Evolutionary conservation across 345 rosid genomes (phyloP).

Genomic region (Dipteronia sinensis): DNA sequence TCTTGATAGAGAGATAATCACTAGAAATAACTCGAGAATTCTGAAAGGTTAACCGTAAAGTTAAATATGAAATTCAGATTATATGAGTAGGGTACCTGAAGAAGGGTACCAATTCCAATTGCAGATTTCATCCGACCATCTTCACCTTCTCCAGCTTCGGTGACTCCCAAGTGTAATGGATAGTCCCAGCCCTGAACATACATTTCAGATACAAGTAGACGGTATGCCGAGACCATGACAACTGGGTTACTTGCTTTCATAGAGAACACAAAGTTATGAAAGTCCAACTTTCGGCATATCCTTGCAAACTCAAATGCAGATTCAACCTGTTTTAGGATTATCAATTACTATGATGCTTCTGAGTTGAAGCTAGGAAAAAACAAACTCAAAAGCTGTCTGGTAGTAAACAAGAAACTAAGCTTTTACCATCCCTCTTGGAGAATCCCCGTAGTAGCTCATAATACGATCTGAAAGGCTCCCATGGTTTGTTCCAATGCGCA

Average conservation of each 20-base stretch:
- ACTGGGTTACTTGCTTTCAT: conserved; percentile 99
- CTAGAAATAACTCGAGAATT: conserved; percentile 6
- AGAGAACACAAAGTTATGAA: conserved; percentile 94
- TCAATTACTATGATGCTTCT: conserved; percentile 25
- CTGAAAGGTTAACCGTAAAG: background rate
- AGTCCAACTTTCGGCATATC: conserved; percentile 91
- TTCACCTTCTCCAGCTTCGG: conserved; percentile 99
- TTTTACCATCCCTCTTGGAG: conserved; percentile 96
- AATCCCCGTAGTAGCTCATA: conserved; percentile 98
- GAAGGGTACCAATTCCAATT: conserved; percentile 96
- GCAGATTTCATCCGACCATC: conserved; percentile 99
- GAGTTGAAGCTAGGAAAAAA: conserved; percentile 21
- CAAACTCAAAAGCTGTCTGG: conserved; percentile 13
- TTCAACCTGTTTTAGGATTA: conserved; percentile 70
- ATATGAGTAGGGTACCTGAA: conserved; percentile 54
- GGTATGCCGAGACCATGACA: conserved; percentile 97
- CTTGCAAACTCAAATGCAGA: conserved; percentile 98
- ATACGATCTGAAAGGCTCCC: conserved; percentile 99
- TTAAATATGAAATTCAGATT: conserved; percentile 7
- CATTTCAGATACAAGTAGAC: conserved; percentile 95
- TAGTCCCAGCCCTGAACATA: conserved; percentile 97
- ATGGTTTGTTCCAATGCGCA: conserved; percentile 99
- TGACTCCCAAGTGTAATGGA: conserved; percentile 95
- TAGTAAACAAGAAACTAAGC: conserved; percentile 21
- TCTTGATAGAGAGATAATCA: background rate